These are phyloP conservation scores for Avena eriantha DNA, from an alignment of 176 grass and related monocot genomes.

Conservation along the genomic window DNA sequence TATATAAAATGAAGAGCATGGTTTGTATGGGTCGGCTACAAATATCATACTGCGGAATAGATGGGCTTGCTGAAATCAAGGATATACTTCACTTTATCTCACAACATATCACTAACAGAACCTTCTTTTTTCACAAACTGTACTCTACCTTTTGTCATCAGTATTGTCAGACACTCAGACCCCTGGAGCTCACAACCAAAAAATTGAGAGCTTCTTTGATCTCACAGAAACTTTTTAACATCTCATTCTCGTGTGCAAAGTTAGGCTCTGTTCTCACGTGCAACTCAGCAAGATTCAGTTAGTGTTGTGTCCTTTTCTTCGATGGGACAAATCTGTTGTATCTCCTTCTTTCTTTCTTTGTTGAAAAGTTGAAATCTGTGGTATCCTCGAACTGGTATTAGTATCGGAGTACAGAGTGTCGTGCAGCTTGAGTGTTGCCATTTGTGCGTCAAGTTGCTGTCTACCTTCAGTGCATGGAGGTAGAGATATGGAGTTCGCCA, in stretches of 20 bases:
- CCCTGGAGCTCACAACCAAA: no score
- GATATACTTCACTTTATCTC: not conserved
- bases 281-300: not conserved
- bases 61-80: not conserved
- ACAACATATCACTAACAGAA: not conserved
- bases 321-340: not conserved
- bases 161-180: not conserved
- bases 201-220: no score
- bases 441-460: not conserved
- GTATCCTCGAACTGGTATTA: no score
- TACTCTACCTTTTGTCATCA: not conserved
- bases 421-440: not conserved
- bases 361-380: not conserved
- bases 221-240: no score
- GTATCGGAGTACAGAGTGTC: not conserved
- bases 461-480: not conserved
- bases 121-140: not conserved
- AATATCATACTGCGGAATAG: not conserved
- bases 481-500: not conserved
- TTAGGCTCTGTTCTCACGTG: not conserved
- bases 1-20: conserved; percentile 20
- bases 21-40: not conserved
- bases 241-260: no score
- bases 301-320: not conserved
- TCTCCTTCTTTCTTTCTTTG: not conserved